Conservation (phyloP, 768 basidiomycete species). For the Coprinellus aureogranulatus region DNA sequence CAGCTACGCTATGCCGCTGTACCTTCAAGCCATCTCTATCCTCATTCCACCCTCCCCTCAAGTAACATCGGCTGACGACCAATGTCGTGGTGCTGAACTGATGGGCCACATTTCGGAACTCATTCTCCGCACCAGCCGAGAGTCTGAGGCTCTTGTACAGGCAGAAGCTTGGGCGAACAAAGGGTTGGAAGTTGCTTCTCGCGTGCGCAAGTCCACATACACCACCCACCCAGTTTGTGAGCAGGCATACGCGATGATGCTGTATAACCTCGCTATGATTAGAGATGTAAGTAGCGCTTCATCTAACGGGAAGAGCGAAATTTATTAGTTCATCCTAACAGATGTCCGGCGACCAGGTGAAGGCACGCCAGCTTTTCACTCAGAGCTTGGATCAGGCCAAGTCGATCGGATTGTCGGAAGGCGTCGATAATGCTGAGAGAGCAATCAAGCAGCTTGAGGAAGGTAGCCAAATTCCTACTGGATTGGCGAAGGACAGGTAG, state of each 20-base stretch:
- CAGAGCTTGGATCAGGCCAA: slow-evolving; percentile 37
- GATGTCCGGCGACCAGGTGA: slow-evolving; percentile 37
- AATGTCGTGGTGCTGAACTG: slow-evolving; percentile 57
- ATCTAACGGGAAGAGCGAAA: too few relatives aligned
- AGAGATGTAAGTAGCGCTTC: slow-evolving; percentile 49
- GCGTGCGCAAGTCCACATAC: slow-evolving; percentile 23
- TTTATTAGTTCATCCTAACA: too few relatives aligned
- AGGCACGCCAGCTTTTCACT: slow-evolving; percentile 31
- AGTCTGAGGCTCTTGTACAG: slow-evolving; percentile 33
- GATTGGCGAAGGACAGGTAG: too few relatives aligned
- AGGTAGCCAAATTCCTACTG: not conserved
- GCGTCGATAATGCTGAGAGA: slow-evolving; percentile 1
- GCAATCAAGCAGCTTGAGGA: not conserved
- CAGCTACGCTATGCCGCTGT: slow-evolving; percentile 64
- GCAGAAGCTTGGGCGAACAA: slow-evolving; percentile 66
- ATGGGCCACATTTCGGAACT: slow-evolving; percentile 48
- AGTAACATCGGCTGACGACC: slow-evolving; percentile 42
- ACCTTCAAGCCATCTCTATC: slow-evolving; percentile 62
- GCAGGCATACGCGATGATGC: slow-evolving; percentile 50
- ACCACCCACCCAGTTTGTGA: slow-evolving; percentile 43
- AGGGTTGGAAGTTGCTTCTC: slow-evolving; percentile 30
- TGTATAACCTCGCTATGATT: slow-evolving; percentile 62
- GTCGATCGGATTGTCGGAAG: slow-evolving; percentile 31
- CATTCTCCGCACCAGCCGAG: slow-evolving; percentile 32
- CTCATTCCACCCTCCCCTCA: slow-evolving; percentile 50